Evolutionary conservation across 2,329 filamentous ascomycete species (phyloP), one percentile per base, ranked within the genome.

Genomic region (Zymoseptoria ardabiliae): DNA sequence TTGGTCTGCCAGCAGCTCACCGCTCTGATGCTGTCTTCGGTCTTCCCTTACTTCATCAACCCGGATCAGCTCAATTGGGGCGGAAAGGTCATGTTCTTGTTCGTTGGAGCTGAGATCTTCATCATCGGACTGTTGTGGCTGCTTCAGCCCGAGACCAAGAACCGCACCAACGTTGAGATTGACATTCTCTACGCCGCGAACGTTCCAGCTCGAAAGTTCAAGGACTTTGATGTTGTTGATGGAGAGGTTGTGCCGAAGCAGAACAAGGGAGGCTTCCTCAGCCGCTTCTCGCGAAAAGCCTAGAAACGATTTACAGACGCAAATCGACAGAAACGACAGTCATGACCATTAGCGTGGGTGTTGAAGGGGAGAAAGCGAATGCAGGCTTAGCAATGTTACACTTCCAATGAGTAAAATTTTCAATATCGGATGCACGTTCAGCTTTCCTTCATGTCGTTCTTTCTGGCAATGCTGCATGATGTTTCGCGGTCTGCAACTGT

Each of bases 111-210:
- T 0, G 73, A 75, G 62, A 56, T 73, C 1, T 65, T 74, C 23
- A 73, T 75, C 20, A 66, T 75, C 5, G 61, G 56, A 1, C 60
- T 53, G 0, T 60, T 74, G 2, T 74, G 69, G 28, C 72, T 72
- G 63, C 68, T 74, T 58, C 73, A 75, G 60, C 72, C 73, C 3
- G 73, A 74, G 68, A 75, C 73, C 0, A 75, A 75, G 70, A 74
- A 75, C 64, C 67, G 73, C 21, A 74, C 70, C 1, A 72, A 74
- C 13, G 63, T 69, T 8, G 73, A 75, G 3, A 73, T 74, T 20
- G 72, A 75, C 20, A 63, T 61, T 4, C 52, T 67, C 10, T 67
- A 67, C 53, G 59, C 59, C 50, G 58, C 53, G 9, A 50, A 58
- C 9, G 55, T 67, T 28, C 64, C 65, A 35, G 58, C 63, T 7